phyloP scores from a whole-genome alignment of 2,329 filamentous ascomycete genomes.

The Phyllosticta paracitricarpa region DNA sequence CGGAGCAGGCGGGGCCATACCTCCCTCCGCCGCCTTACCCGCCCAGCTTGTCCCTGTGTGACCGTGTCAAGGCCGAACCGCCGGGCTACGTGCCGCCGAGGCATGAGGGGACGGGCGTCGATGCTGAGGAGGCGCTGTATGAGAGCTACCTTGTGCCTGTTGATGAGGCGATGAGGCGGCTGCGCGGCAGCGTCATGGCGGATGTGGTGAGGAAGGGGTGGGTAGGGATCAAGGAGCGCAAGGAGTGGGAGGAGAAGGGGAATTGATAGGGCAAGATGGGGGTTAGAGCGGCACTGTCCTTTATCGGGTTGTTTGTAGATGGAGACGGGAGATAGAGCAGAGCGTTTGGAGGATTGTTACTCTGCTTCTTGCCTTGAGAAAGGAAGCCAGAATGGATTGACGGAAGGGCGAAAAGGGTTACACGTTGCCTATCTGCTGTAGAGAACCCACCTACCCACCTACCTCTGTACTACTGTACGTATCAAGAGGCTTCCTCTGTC shows the following conservation, averaged over 20 bases:
- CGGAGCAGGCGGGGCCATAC: constrained; percentile 17
- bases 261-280: not conserved
- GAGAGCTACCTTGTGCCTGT: constrained; percentile 32
- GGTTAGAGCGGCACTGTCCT: no score
- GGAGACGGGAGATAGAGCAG: no score
- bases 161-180: constrained; percentile 31
- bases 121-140: constrained; percentile 38
- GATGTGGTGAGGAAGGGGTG: constrained; percentile 38
- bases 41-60: constrained; percentile 23
- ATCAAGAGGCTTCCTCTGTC: no score
- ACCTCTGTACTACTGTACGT: no score
- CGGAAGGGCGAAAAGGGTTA: no score
- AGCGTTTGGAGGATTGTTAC: no score
- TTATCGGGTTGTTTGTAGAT: no score
- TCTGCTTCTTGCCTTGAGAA: no score
- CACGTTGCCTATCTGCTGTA: no score
- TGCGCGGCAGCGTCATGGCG: constrained; percentile 32
- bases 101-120: constrained; percentile 39
- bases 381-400: no score
- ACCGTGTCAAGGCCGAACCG: constrained; percentile 30
- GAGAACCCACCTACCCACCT: no score
- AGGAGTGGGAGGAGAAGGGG: not conserved
- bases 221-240: constrained; percentile 26
- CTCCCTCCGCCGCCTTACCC: constrained; percentile 30
- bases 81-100: constrained; percentile 35